Percentiles rank a stretch among this genome's conserved stretches.
Conservation (phyloP, 2,329 filamentous ascomycete species). For the Pseudogymnoascus destructans region DNA sequence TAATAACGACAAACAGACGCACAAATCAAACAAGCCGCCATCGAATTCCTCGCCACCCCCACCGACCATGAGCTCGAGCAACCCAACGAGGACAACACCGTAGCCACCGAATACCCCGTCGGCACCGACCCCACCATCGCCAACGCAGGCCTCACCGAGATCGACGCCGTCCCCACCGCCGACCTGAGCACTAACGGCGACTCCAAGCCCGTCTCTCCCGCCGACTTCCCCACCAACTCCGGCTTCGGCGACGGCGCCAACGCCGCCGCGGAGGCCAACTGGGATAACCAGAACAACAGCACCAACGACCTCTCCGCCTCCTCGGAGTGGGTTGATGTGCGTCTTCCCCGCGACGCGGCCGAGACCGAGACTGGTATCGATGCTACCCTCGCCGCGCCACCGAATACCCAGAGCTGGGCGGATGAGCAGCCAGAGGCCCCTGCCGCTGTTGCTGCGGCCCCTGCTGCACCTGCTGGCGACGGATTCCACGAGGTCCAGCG, state of each 20-base stretch:
- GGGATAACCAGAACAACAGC: constrained; percentile 35
- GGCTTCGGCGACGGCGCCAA: constrained; percentile 41
- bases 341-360: constrained; percentile 59
- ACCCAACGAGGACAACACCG: constrained; percentile 15
- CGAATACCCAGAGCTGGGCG: constrained; percentile 61
- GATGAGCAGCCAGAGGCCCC: constrained; percentile 56
- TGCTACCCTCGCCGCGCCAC: constrained; percentile 39
- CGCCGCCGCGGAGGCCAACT: constrained; percentile 51
- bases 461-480: constrained; percentile 37
- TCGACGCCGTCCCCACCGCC: constrained; percentile 37
- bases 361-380: constrained; percentile 58
- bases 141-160: constrained; percentile 55
- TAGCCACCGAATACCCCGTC: constrained; percentile 26
- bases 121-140: constrained; percentile 53
- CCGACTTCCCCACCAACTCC: constrained; percentile 35
- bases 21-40: constrained; percentile 42
- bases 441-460: constrained; percentile 26
- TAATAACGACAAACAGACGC: constrained; percentile 33
- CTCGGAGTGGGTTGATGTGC: constrained; percentile 39
- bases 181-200: constrained; percentile 32
- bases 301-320: constrained; percentile 24
- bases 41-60: constrained; percentile 37
- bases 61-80: constrained; percentile 24
- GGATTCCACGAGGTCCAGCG: constrained; percentile 61
- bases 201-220: constrained; percentile 27